Evolutionary conservation across 306 rosid species (phyloP), one percentile per base, ranked within the genome.

Genomic region (Aeschynomene evenia): DNA sequence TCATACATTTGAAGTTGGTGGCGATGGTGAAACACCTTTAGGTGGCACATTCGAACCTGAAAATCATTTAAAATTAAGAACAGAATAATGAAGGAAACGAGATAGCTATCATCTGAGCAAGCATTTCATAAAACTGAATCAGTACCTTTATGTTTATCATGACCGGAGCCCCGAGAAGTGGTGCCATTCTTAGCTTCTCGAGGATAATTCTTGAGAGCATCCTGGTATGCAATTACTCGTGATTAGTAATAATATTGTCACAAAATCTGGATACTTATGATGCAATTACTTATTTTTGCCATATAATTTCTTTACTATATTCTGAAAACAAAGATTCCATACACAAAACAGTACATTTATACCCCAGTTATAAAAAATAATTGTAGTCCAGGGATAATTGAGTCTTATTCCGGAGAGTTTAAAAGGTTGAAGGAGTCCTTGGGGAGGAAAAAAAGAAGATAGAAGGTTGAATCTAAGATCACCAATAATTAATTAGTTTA

Each of bases 1-100:
- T 40, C 87, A 20, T 88, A 90, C 97, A 79, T 79, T 82, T 76
- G 73, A 57, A 37, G 62, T 11, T 15, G 87, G 81, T 51, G 43
- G 85, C 53, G 80, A 75, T 57, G 43, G 90, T 54, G n/a, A 61
- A 72, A 74, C 73, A 45, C 61, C 67, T 29, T 51, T 77, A n/a
- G 77, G 83, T n/a, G 83, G 86, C 23, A 54, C 63, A 71, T 63
- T 78, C 26, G 37, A 43, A 31, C 83, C 98, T 90, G 92, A 65
- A 77, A 61, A 60, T 63, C 13, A 29, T 63, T 55, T 16, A 71
- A 49, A 72, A 64, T 23, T 68, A 51, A 29, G 67, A 68, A 45
- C 39, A 39, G 9, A 26, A 54, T 45, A 28, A 50, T 54, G 68
- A 57, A 22, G 71, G 53, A 67, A 65, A 57, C 56, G 11, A 60